Percentiles rank a stretch among this genome's conserved stretches.
phyloP scores from a whole-genome alignment of 371 early-diverging fungal genomes.

The Mortierella sp. region DNA sequence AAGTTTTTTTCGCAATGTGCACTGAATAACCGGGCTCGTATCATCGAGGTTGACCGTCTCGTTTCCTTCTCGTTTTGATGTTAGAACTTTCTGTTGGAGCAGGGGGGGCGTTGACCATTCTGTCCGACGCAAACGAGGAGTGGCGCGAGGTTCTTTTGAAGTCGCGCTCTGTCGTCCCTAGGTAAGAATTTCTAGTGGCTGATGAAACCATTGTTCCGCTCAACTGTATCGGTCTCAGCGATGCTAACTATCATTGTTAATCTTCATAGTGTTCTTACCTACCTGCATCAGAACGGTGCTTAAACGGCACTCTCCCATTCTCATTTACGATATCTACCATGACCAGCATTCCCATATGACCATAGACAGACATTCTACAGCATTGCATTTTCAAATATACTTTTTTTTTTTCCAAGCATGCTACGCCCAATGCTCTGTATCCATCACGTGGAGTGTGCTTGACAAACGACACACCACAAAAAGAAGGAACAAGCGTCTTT shows the following conservation, averaged over 20 bases:
- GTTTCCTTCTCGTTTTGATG: not conserved
- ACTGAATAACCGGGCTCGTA: not conserved
- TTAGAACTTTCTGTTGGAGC: slow-evolving; percentile 86
- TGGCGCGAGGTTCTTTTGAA: slow-evolving; percentile 86
- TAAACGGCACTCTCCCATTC: not conserved
- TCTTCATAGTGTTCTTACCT: slow-evolving; percentile 3
- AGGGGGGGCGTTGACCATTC: slow-evolving; percentile 93
- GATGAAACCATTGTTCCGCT: not conserved
- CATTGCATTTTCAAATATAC: not conserved
- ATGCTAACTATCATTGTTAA: not conserved
- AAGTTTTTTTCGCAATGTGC: not conserved
- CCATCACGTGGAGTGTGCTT: slow-evolving; percentile 7
- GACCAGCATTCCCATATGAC: not conserved
- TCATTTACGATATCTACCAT: not conserved
- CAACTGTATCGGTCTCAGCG: not conserved
- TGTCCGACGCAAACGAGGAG: slow-evolving; percentile 89
- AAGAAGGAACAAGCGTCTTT: not conserved
- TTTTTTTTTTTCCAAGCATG: not conserved
- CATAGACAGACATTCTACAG: not conserved
- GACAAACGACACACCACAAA: slow-evolving; percentile 9
- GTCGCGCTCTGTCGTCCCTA: slow-evolving; percentile 74
- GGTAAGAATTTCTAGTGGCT: slow-evolving; percentile 48
- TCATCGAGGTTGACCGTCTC: no score
- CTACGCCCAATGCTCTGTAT: not conserved
- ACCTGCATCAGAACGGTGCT: slow-evolving; percentile 25